A percentile compares a stretch with the other conserved stretches of the same genome.
These are phyloP conservation scores for Fusarium floridanum DNA, from an alignment of 2,329 filamentous ascomycete genomes.

Conservation along the genomic window DNA sequence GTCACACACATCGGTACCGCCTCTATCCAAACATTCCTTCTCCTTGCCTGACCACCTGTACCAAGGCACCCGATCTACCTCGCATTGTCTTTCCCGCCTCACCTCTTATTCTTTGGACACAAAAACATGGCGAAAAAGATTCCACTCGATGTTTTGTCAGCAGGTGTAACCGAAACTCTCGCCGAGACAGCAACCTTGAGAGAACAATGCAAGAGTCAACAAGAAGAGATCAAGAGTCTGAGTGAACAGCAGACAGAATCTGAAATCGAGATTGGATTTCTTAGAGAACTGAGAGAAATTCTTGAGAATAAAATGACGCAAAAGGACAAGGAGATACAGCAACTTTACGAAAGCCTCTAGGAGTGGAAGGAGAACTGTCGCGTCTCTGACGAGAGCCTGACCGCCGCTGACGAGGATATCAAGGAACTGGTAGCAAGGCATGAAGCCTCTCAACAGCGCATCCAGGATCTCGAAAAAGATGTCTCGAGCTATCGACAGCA, in stretches of 20 bases:
- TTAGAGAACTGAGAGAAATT: not conserved
- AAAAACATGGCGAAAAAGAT: not conserved
- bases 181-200: not conserved
- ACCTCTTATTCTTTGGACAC: not conserved
- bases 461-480: not conserved
- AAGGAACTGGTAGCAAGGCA: not conserved
- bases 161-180: not conserved
- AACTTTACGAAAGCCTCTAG: not conserved
- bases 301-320: not conserved
- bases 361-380: slow-evolving; percentile 2
- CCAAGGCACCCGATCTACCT: not conserved
- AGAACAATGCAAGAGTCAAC: not conserved
- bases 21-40: not conserved
- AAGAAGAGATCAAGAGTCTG: slow-evolving; percentile 7
- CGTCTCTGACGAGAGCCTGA: not conserved
- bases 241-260: not conserved
- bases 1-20: not conserved
- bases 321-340: not conserved
- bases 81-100: not conserved
- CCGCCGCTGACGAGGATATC: not conserved
- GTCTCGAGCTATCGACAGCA: not conserved
- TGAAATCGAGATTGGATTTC: not conserved
- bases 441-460: not conserved
- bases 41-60: not conserved
- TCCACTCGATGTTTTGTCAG: not conserved